Evolutionary conservation across 2,329 filamentous ascomycete genomes (phyloP).

Genomic region (Hysterium pulicare): DNA sequence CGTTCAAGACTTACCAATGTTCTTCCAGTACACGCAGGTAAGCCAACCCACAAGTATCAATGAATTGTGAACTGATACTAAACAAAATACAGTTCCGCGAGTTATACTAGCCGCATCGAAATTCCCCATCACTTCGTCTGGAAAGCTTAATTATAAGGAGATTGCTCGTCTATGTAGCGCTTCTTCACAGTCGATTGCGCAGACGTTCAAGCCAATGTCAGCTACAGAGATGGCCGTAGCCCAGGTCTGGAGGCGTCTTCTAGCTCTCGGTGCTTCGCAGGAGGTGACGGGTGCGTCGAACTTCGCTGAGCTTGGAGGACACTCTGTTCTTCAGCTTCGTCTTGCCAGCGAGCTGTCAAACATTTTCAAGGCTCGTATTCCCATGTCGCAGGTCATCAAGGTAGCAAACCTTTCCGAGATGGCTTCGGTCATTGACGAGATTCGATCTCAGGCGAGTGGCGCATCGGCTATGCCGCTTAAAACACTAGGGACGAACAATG

Average conservation of each 20-base stretch:
- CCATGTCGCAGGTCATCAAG: conserved; percentile 15
- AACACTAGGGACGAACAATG: not conserved
- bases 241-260: conserved; percentile 8
- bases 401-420: conserved; percentile 2
- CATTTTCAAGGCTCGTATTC: conserved; percentile 8
- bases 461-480: not conserved
- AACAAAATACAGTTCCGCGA: conserved; percentile 24
- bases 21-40: conserved; percentile 4
- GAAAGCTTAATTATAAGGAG: conserved; percentile 34
- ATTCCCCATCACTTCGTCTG: conserved; percentile 28
- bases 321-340: conserved; percentile 23
- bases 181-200: not conserved
- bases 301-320: conserved; percentile 25
- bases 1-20: conserved; percentile 4
- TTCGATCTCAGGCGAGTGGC: not conserved
- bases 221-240: not conserved
- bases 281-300: conserved; percentile 13
- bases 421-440: conserved; percentile 2
- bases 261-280: conserved; percentile 8
- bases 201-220: not conserved
- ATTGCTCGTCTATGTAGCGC: conserved; percentile 9
- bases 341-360: conserved; percentile 11
- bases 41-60: not conserved
- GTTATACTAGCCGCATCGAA: conserved; percentile 17
- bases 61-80: not conserved